Percentiles rank a stretch among this genome's conserved stretches.
Evolutionary conservation across 164 flowering plant species (phyloP).

Genomic region (Aristolochia californica): DNA sequence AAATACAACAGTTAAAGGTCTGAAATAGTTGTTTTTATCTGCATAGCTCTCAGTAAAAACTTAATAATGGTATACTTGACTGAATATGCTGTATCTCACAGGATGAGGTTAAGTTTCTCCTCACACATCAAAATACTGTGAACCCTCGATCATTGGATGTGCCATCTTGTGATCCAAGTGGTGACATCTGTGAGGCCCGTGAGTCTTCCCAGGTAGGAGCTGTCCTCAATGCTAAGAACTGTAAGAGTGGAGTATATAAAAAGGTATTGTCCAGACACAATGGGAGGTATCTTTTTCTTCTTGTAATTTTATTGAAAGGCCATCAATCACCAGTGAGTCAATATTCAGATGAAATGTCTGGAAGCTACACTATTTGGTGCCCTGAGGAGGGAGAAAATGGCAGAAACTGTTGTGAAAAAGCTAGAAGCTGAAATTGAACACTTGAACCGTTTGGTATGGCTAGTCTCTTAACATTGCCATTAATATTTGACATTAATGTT

Average conservation of each 20-base stretch:
- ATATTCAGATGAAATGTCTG: conserved; percentile 32
- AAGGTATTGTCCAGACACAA: conserved; percentile 27
- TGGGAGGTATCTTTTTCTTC: neutral
- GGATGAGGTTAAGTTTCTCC: conserved; percentile 59
- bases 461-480: neutral
- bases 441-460: conserved; percentile 43
- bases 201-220: conserved; percentile 14
- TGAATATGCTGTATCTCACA: conserved; percentile 22
- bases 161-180: conserved; percentile 19
- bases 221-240: conserved; percentile 7
- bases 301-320: neutral
- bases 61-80: conserved; percentile 3
- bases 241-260: conserved; percentile 8
- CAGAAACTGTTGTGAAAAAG: conserved; percentile 30
- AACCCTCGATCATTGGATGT: conserved; percentile 17
- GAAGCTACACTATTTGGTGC: conserved; percentile 45
- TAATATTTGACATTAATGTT: neutral
- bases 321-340: neutral
- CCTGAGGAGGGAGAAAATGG: conserved; percentile 60
- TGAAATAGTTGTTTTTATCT: neutral
- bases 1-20: conserved; percentile 73
- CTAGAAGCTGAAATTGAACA: conserved; percentile 58
- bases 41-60: neutral
- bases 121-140: conserved; percentile 32
- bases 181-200: conserved; percentile 14